Evolutionary conservation across 2,329 filamentous ascomycete species (phyloP), one percentile per base, ranked within the genome.

Genomic region (Cladophialophora immunda): DNA sequence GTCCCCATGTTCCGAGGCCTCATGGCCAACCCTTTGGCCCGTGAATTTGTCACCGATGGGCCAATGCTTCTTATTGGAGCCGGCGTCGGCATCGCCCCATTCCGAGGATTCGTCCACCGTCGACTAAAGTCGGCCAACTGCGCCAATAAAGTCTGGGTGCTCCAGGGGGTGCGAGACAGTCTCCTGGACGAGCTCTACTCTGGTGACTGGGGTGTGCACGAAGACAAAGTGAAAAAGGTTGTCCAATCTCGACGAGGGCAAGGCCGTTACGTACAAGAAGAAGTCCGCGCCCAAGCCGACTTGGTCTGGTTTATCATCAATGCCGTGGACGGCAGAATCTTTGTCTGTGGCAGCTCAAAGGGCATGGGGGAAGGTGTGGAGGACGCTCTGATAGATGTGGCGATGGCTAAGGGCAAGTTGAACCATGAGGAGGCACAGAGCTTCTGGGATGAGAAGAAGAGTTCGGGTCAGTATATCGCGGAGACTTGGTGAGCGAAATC

Each of bases 261-360:
- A 73, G 92, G 92, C 70, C 90, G 91, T 71, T 99, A 99, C 76
- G 95, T 99, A 1, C 95, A 99, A 77, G 95, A 99, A 75, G 95
- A 98, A 79, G 94, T 99, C 8, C 85, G 87, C 11, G 86, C 92
- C 70, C 95, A 98, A 78, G 92, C 94, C 1, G 95, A 98, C 76
- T 86, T 98, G n/a, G 94, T 98, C 17, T 99, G 95, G 95, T 97
- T 93, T 78, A 93, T 98, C 70, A 92, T 97, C 83, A 98, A 98
- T 78, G 89, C 93, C 1, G 85, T 98, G n/a, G 95, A 99, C 75
- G 95, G 95, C 0, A 89, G 95, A 60, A 89, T 98, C 60, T 99
- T 99, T 77, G 95, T 99, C 66, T 99, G 95, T 78, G 95, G 95
- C 58, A 96, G 92, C 80, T 93, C 89, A 75, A 93, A 92, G 82